Base-by-base conservation (phyloP, 371 early-diverging fungal genomes). In the Apophysomyces elegans region DNA sequence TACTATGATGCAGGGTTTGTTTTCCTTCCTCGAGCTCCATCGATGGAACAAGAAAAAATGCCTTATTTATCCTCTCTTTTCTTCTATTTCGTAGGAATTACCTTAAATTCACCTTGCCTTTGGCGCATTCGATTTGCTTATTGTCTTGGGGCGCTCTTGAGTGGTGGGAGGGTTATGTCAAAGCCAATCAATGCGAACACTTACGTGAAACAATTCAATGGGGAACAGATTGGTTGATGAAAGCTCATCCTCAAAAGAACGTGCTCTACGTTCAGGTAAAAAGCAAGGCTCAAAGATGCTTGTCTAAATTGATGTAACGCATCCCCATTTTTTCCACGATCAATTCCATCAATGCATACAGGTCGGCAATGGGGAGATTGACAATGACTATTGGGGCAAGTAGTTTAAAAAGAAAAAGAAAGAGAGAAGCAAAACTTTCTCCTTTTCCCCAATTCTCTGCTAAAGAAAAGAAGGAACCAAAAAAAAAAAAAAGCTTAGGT, bases 161-260 rank as follows among this genome's bases (percentile, higher is more conserved):
- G 64, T 88, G 77, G 72, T 84, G 71, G 64, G 72, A 85, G 3
- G 84, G 86, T 21, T 86, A 86, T 59, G 65, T 69, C 46, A 67
- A 71, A 37, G 80, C 85, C 26, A 67, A 74, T 38, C 80, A 87
- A 62, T 69, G 74, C 11, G 61, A 58, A 0, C 72, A 84, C 37
- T 70, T 88, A 2, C 65, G 72, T 16, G 72, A 77, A 37, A 84
- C 77, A 69, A 62, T 88, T 26, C 84, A 77, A 54, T 88, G 88
- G 87, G 88, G 86, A 5, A 83, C 83, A 50, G 87, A 87, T 68
- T 88, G 87, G 86, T 63, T 88, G 36, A 84, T 86, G 35, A 84
- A 85, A 61, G 86, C 87, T 1, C 86, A 88, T 65, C 83, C 85
- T 13, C 66, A 81, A 45, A 71, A 73, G 36, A 70, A 79, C 62